These are phyloP conservation scores for Clavaria fumosa DNA, from an alignment of 768 basidiomycete species.

Conservation along the genomic window DNA sequence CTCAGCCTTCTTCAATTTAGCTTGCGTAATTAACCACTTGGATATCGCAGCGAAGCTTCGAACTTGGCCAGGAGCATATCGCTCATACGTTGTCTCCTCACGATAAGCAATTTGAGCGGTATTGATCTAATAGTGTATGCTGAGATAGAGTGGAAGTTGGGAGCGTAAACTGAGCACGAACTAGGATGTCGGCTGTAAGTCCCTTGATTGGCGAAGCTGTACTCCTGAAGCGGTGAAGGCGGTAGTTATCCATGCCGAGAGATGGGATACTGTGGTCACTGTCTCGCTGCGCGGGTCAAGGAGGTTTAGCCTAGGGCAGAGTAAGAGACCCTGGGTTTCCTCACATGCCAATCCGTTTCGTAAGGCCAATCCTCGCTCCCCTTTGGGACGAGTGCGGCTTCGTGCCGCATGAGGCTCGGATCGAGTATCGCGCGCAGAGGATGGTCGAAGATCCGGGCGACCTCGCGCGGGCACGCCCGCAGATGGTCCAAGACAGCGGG, in stretches of 20 bases:
- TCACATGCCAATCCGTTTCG: slow-evolving; percentile 53
- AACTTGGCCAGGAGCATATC: slow-evolving; percentile 41
- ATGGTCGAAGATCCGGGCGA: slow-evolving; percentile 67
- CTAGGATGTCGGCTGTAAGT: slow-evolving; percentile 69
- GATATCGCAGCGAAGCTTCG: slow-evolving; percentile 16
- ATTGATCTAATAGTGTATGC: slow-evolving; percentile 43
- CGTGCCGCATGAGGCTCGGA: slow-evolving; percentile 30
- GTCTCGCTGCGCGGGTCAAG: slow-evolving; percentile 27
- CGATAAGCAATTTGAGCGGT: slow-evolving; percentile 54
- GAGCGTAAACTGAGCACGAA: slow-evolving; percentile 19
- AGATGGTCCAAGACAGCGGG: slow-evolving; percentile 34
- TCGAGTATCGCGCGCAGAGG: slow-evolving; percentile 62
- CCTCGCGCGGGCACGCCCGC: slow-evolving; percentile 47
- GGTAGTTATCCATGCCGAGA: slow-evolving; percentile 39
- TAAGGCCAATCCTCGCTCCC: slow-evolving; percentile 74
- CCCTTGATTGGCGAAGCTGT: slow-evolving; percentile 72
- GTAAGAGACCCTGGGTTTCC: slow-evolving; percentile 11
- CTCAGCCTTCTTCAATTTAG: too few species aligned
- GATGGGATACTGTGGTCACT: slow-evolving; percentile 35
- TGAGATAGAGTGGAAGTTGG: neutral
- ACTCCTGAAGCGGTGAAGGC: slow-evolving; percentile 76
- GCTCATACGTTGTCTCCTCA: slow-evolving; percentile 32
- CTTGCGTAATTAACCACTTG: too few species aligned
- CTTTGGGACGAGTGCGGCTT: slow-evolving; percentile 35
- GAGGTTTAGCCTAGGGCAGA: neutral